Conservation (phyloP, 495 filamentous ascomycete species). For the Penicillium coffeae region DNA sequence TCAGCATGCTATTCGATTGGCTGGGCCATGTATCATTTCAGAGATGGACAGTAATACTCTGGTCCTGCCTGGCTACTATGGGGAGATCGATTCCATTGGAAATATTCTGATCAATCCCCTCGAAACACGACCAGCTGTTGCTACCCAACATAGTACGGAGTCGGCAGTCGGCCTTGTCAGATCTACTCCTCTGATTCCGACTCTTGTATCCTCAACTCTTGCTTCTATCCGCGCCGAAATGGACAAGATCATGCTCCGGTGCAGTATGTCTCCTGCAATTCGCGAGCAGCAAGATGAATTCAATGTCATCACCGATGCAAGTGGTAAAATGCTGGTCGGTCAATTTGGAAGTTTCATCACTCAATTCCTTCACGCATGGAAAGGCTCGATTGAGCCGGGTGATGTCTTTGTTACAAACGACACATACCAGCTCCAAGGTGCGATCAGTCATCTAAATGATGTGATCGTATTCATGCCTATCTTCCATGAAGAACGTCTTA, state of each 20-base stretch:
- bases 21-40: conserved; percentile 44
- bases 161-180: conserved; percentile 31
- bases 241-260: conserved; percentile 49
- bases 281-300: conserved; percentile 52
- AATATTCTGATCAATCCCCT: conserved; percentile 45
- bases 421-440: conserved; percentile 46
- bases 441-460: conserved; percentile 48
- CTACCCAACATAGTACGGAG: conserved; percentile 18
- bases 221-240: conserved; percentile 47
- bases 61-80: conserved; percentile 43
- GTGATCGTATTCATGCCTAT: conserved; percentile 47
- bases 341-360: conserved; percentile 52
- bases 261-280: conserved; percentile 46
- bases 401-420: conserved; percentile 52
- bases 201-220: conserved; percentile 35
- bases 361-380: conserved; percentile 42
- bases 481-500: conserved; percentile 36
- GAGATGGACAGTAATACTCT: conserved; percentile 52
- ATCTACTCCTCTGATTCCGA: conserved; percentile 36
- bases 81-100: conserved; percentile 39
- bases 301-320: conserved; percentile 47
- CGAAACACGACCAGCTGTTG: conserved; percentile 6
- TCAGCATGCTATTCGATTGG: conserved; percentile 31
- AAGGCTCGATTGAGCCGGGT: conserved; percentile 42
- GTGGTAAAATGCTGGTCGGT: conserved; percentile 49